Base-by-base conservation (phyloP, 148 eudicot genomes). In the Silene uniflora region DNA sequence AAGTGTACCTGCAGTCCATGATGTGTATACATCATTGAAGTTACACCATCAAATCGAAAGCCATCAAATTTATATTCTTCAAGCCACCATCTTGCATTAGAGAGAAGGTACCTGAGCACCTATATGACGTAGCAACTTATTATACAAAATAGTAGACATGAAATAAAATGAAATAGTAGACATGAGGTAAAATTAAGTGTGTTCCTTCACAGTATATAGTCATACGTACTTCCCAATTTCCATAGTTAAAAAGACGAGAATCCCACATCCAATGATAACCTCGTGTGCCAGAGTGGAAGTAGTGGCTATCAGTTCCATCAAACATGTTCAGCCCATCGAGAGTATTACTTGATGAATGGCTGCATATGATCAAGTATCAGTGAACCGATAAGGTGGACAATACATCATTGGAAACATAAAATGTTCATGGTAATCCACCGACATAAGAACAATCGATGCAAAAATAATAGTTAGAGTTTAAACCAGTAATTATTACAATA, bases 231-330 rank as follows among this genome's bases (percentile, higher is more conserved):
- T 96, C 99, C 99, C 99, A 96, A 63, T 86, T 88, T 78, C 94
- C 96, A 75, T 92, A 95, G 78, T 95, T 96, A 76, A 92, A 96
- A 76, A 96, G 97, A 67, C 99, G 92, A 69, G 97, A 92, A 81
- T 96, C 99, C 99, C 99, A 96, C 97, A 96, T 90, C 98, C 98
- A 92, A 75, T 96, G 99, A 77, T 96, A 88, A 72, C 99, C 99
- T 22, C 91, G 89, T 49, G 92, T 14, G 72, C 99, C 99, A 79
- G 99, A 89, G 86, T 96, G 99, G 79, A 96, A 96, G 83, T 96
- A 96, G 83, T 91, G 95, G 80, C 91, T 83, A 83, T 96, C 97
- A 54, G 97, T 92, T 75, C 97, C 99, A 78, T 96, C 99, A 86
- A 96, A 92, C 97, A 90, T 91, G 87, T 96, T 92, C 73, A 96